Evolutionary conservation across 1,284 basidiomycete genomes (phyloP), one percentile per base, ranked within the genome.

Genomic region (Ceratobasidium sp.): DNA sequence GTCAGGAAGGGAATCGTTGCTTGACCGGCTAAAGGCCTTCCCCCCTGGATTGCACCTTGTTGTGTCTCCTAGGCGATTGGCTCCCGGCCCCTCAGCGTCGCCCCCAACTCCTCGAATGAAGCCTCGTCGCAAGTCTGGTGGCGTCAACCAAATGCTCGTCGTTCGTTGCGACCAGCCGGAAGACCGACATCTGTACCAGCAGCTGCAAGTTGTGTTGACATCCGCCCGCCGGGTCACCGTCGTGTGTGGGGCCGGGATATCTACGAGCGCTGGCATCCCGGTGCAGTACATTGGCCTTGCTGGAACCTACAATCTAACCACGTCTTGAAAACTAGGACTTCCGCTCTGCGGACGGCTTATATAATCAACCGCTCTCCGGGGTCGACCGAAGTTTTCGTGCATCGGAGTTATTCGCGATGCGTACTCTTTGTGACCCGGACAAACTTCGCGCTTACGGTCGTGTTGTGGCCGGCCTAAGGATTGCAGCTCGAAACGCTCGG

Each of bases 231-330:
- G 26, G 1, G 46, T 73, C 40, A 73, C 70, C 4, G 44, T 73
- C 9, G 42, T 64, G 0, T 62, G 59, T 20, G 71, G 71, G 1
- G 71, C 71, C 20, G 71, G 71, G 5, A 74, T 74, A 9, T 74
- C 71, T 3, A 74, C 71, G 33, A 42, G 61, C 13, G 71, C 71
- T 20, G 71, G 71, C 10, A 74, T 74, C 52, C 71, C 57, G 59
- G 71, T 74, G 57, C 33, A 57, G 15, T 6, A n/a, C 7, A 9
- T 23, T 65, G 33, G 5, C 9, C 33, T 4, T 33, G 33, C 33
- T 33, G 33, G 33, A 4, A 33, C 33, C 33, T 4, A 33, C 33
- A 33, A 4, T 33, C 33, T 15, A 13, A 44, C 68, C 26, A 38
- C 42, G 1, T 6, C 54, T 3, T 44, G 17, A 20, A 15, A 10